Conservation (phyloP, 2,329 filamentous ascomycete genomes). For the Mariannaea sp. region DNA sequence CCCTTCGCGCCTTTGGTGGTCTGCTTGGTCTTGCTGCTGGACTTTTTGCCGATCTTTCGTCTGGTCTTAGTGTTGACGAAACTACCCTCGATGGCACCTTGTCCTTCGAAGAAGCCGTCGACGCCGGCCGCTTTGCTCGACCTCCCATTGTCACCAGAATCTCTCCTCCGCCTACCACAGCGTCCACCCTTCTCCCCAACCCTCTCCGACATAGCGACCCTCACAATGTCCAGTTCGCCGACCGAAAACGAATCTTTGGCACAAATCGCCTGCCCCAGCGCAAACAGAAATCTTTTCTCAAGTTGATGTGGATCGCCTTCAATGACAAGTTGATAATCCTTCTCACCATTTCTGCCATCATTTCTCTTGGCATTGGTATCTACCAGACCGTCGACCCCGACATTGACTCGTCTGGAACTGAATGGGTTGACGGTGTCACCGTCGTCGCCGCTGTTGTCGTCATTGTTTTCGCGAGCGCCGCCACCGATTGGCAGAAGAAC, state of each 20-base stretch:
- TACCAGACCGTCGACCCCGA: conserved; percentile 69
- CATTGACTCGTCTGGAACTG: conserved; percentile 59
- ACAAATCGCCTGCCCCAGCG: conserved; percentile 62
- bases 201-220: conserved; percentile 40
- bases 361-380: conserved; percentile 75
- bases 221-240: conserved; percentile 43
- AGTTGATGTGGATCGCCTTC: conserved; percentile 75
- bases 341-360: conserved; percentile 70
- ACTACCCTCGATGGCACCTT: conserved; percentile 50
- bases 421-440: conserved; percentile 83
- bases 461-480: conserved; percentile 76
- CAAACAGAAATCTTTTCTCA: conserved; percentile 70
- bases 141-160: conserved; percentile 31
- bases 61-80: conserved; percentile 58
- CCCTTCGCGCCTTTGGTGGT: conserved; percentile 58
- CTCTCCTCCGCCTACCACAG: conserved; percentile 28
- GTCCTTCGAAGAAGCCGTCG: conserved; percentile 55
- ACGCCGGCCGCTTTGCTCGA: conserved; percentile 43
- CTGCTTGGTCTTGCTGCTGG: conserved; percentile 57
- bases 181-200: conserved; percentile 29
- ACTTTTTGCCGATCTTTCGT: conserved; percentile 52
- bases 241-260: conserved; percentile 72
- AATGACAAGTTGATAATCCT: conserved; percentile 81
- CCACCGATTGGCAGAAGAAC: conserved; percentile 84
- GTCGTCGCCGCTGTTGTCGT: conserved; percentile 78